Conservation (phyloP, 768 basidiomycete species). For the Harrya chromipes region DNA sequence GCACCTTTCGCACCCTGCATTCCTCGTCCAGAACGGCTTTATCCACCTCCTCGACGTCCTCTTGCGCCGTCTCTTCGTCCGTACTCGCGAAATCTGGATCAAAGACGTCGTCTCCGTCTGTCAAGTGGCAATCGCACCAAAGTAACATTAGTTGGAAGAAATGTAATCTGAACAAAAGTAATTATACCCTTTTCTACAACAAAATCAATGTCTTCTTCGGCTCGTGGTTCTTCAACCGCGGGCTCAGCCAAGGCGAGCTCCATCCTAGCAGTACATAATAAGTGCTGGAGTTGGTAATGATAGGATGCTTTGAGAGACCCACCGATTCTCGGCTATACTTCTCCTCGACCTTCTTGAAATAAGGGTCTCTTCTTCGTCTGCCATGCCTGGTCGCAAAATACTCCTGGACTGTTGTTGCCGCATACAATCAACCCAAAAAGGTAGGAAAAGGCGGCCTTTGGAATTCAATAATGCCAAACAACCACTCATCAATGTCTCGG, state of each 20-base stretch:
- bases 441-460: slow-evolving; percentile 13
- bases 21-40: slow-evolving; percentile 60
- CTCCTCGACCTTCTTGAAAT: slow-evolving; percentile 51
- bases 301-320: slow-evolving; percentile 14
- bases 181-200: slow-evolving; percentile 54
- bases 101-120: slow-evolving; percentile 80
- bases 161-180: background rate
- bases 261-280: slow-evolving; percentile 54
- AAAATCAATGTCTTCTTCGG: slow-evolving; percentile 76
- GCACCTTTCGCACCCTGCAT: slow-evolving; percentile 35
- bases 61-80: slow-evolving; percentile 60
- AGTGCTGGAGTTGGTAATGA: background rate
- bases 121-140: background rate
- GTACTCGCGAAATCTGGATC: slow-evolving; percentile 86
- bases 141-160: background rate
- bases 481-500: no score
- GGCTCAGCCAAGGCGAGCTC: slow-evolving; percentile 67
- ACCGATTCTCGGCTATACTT: slow-evolving; percentile 81
- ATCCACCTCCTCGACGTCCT: slow-evolving; percentile 57
- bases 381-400: slow-evolving; percentile 7
- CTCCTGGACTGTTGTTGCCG: no score
- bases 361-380: slow-evolving; percentile 25
- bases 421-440: background rate
- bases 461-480: slow-evolving; percentile 25
- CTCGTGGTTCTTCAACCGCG: slow-evolving; percentile 46